A percentile compares a stretch with the other conserved stretches of the same genome.
These are phyloP conservation scores for Colletotrichum destructivum DNA, from an alignment of 2,329 filamentous ascomycete species.

Conservation along the genomic window DNA sequence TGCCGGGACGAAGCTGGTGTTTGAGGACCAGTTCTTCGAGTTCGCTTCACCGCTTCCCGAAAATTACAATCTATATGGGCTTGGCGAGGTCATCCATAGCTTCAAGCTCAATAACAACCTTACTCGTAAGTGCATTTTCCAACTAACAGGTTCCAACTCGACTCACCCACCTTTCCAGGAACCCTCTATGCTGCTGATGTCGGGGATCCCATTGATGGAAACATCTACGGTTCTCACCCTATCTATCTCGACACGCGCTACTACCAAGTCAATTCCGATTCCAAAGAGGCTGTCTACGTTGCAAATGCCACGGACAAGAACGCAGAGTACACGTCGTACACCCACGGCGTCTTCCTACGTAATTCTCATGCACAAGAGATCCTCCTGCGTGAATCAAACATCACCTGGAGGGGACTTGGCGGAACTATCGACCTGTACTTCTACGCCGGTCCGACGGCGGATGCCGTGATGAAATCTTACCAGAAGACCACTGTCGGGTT, in stretches of 20 bases:
- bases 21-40: slow-evolving; percentile 84
- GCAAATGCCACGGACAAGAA: slow-evolving; percentile 65
- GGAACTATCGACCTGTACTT: slow-evolving; percentile 87
- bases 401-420: slow-evolving; percentile 83
- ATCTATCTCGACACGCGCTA: slow-evolving; percentile 88
- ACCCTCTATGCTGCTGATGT: slow-evolving; percentile 76
- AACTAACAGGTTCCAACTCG: background rate
- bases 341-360: slow-evolving; percentile 83
- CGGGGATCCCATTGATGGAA: slow-evolving; percentile 75
- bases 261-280: slow-evolving; percentile 68
- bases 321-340: slow-evolving; percentile 72
- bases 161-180: slow-evolving; percentile 48
- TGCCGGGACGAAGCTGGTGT: slow-evolving; percentile 75
- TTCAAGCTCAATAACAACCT: slow-evolving; percentile 81
- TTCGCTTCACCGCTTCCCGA: slow-evolving; percentile 76
- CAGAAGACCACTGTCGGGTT: slow-evolving; percentile 77
- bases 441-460: slow-evolving; percentile 79
- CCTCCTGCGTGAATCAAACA: slow-evolving; percentile 72
- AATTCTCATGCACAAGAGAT: slow-evolving; percentile 85
- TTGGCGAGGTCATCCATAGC: slow-evolving; percentile 81
- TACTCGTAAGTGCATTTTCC: slow-evolving; percentile 64
- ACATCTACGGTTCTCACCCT: slow-evolving; percentile 83
- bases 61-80: slow-evolving; percentile 82
- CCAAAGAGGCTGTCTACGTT: slow-evolving; percentile 66
- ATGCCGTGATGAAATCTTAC: slow-evolving; percentile 80